Evolutionary conservation across 2,329 filamentous ascomycete species (phyloP).

Genomic region (Pseudohalonectria lignicola): DNA sequence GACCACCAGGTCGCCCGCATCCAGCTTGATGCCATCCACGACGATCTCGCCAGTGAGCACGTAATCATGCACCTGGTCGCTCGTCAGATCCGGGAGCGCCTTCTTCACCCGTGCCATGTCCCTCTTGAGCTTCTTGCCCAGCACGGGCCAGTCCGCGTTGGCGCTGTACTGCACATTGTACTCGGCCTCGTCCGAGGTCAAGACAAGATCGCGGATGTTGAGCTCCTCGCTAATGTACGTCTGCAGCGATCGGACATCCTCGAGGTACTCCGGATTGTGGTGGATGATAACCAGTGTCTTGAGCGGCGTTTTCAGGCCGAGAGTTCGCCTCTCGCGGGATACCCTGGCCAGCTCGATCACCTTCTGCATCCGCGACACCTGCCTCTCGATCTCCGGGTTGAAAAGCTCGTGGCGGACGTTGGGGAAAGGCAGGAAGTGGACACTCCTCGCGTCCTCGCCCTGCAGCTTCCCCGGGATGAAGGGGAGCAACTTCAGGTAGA

Average conservation of each 20-base stretch:
- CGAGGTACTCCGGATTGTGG: constrained; percentile 68
- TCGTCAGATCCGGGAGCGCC: constrained; percentile 68
- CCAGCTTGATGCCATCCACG: constrained; percentile 78
- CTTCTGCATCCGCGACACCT: constrained; percentile 84
- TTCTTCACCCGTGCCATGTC: constrained; percentile 87
- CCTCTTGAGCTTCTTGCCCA: constrained; percentile 97
- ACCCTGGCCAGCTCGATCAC: constrained; percentile 87
- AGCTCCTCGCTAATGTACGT: constrained; percentile 87
- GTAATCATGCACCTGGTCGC: constrained; percentile 72
- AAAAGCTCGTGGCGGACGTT: constrained; percentile 83
- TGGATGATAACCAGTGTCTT: constrained; percentile 87
- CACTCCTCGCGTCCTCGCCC: constrained; percentile 67
- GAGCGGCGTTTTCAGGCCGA: constrained; percentile 83
- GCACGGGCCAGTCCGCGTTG: constrained; percentile 80
- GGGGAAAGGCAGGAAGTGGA: constrained; percentile 88
- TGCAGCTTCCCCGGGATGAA: constrained; percentile 63
- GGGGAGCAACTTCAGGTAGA: constrained; percentile 74
- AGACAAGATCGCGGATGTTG: constrained; percentile 75
- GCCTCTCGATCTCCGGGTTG: constrained; percentile 73
- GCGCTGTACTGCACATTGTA: constrained; percentile 92
- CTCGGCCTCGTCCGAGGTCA: constrained; percentile 77
- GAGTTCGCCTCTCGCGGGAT: constrained; percentile 71
- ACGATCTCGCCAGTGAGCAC: constrained; percentile 61
- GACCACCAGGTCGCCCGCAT: constrained; percentile 73
- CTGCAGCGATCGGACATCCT: constrained; percentile 76